Evolutionary conservation across 2,329 filamentous ascomycete genomes (phyloP), one percentile per base, ranked within the genome.

Genomic region (Pestalotiopsis sp.): DNA sequence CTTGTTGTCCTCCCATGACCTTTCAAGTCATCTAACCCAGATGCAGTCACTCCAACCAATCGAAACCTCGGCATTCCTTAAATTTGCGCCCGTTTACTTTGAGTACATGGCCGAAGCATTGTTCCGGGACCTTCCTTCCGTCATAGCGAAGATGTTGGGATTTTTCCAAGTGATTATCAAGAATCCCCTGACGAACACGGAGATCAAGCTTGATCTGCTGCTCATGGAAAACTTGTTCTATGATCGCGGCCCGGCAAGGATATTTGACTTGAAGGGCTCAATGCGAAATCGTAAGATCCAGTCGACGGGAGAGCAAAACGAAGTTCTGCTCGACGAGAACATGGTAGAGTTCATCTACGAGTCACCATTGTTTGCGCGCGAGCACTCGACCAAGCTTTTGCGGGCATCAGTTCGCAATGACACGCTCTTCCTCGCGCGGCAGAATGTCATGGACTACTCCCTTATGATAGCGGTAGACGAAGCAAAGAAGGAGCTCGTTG

Each of bases 261-360:
- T 94, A 61, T 96, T 99, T 77, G 96, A 99, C 77, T 88, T 99
- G 69, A 99, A 99, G 78, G 96, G 96, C 1, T 97, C 94, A 9
- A 99, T 99, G 96, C 91, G 96, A 60, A 99, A 99, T 81, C 93
- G 96, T 75, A 98, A 97, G 78, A 97, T 98, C 59, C 91, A 98
- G 76, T 94, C 92, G 35, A 99, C 96, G 0, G 97, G 96, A 65
- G 94, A 98, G 80, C 92, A 95, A 71, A 96, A 98, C 73, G 96
- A 99, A 80, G 96, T 99, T 3, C 87, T 99, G 3, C 86, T 99
- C 1, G 96, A 99, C 76, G 97, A 99, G 77, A 99, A 99, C 80
- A 96, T 99, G 87, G 96, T 99, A 10, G 97, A 99, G 78, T 98
- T 97, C 78, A 98, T 99, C 71, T 99, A 97, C 75, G 96, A 99